Percentiles rank a stretch among this genome's conserved stretches.
phyloP scores from a whole-genome alignment of 257 asterid genomes.

The Penstemon barbatus region DNA sequence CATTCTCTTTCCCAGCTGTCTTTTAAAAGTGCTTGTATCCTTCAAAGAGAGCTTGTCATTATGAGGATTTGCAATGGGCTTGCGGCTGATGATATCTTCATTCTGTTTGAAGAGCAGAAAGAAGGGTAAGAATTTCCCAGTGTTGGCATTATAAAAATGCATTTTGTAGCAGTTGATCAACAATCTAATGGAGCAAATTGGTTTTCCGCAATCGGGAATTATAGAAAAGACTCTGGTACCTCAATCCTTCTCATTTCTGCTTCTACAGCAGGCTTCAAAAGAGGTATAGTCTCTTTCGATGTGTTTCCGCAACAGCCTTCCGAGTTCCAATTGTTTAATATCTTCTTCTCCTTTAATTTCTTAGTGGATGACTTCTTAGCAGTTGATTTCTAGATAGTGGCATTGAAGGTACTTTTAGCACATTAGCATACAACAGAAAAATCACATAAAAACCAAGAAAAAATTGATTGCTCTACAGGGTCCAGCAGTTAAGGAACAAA shows the following conservation, averaged over 20 bases:
- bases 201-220: neutral
- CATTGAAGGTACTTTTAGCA: neutral
- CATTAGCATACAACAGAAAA: neutral
- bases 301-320: neutral
- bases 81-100: conserved; percentile 11
- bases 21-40: conserved; percentile 15
- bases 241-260: neutral
- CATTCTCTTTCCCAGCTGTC: conserved; percentile 18
- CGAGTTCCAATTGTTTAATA: neutral
- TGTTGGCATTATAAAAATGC: neutral
- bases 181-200: neutral
- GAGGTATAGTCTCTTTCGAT: neutral
- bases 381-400: conserved; percentile 5
- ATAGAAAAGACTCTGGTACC: neutral
- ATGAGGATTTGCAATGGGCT: conserved; percentile 23
- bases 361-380: neutral
- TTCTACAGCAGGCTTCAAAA: neutral
- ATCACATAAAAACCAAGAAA: neutral
- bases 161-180: neutral
- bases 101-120: conserved; percentile 23
- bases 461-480: too few relatives aligned
- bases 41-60: conserved; percentile 17
- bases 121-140: neutral
- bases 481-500: too few relatives aligned
- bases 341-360: conserved; percentile 10